These are phyloP conservation scores for Yamadazyma kanchanaburiensis DNA, from an alignment of 1,139 yeast species.

Conservation along the genomic window DNA sequence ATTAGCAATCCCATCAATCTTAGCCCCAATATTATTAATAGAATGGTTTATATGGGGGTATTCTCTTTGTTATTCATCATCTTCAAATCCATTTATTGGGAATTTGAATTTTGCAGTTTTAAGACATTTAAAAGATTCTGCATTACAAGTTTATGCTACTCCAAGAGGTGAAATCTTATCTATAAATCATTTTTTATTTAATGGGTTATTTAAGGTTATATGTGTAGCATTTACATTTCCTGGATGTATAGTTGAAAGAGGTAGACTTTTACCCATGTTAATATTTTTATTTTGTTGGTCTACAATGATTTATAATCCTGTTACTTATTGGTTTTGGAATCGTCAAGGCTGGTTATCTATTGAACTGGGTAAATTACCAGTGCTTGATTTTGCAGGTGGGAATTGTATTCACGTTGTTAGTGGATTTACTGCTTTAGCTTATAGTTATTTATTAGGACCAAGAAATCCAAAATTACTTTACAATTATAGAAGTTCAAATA, in stretches of 20 bases:
- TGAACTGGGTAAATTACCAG: constrained; percentile 39
- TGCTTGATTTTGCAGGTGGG: constrained; percentile 65
- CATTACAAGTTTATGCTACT: constrained; percentile 22
- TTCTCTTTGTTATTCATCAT: constrained; percentile 45
- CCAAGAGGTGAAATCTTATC: constrained; percentile 40
- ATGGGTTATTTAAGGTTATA: constrained; percentile 49
- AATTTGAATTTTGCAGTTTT: constrained; percentile 41
- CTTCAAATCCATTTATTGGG: constrained; percentile 47
- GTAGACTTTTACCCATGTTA: constrained; percentile 50
- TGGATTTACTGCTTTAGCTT: constrained; percentile 59
- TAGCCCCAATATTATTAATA: constrained; percentile 40
- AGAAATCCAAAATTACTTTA: constrained; percentile 38
- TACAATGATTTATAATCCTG: constrained; percentile 57
- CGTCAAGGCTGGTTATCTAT: constrained; percentile 53
- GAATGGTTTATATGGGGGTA: constrained; percentile 64
- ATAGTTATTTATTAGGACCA: constrained; percentile 57
- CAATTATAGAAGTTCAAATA: constrained; percentile 37
- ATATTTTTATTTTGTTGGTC: constrained; percentile 56
- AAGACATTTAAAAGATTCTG: constrained; percentile 26
- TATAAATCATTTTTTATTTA: constrained; percentile 44
- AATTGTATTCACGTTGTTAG: constrained; percentile 60
- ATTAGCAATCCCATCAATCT: constrained; percentile 46
- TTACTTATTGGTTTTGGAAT: constrained; percentile 68
- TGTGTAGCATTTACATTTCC: constrained; percentile 57
- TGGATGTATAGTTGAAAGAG: constrained; percentile 57